These are phyloP conservation scores for Cladosporium cucumerinum DNA, from an alignment of 2,329 filamentous ascomycete genomes.

Conservation along the genomic window DNA sequence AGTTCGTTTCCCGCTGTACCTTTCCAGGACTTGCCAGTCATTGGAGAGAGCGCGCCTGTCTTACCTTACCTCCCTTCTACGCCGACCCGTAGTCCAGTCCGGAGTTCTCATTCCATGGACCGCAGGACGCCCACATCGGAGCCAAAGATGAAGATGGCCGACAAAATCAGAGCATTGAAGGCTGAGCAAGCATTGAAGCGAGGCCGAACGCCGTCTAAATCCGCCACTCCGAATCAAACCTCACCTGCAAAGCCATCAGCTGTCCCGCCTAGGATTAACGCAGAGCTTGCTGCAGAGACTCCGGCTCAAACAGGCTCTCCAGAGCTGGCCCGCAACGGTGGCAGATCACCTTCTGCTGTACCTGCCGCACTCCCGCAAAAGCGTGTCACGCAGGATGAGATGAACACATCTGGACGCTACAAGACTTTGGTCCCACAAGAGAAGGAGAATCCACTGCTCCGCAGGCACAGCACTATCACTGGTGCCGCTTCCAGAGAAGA, in stretches of 20 bases:
- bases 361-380: slow-evolving; percentile 29
- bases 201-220: not conserved
- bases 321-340: slow-evolving; percentile 19
- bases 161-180: slow-evolving; percentile 18
- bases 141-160: not conserved
- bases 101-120: not conserved
- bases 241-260: slow-evolving; percentile 20
- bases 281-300: slow-evolving; percentile 22
- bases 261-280: slow-evolving; percentile 23
- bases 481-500: slow-evolving; percentile 9
- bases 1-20: slow-evolving; percentile 26
- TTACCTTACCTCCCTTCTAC: slow-evolving; percentile 19
- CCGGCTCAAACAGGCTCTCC: slow-evolving; percentile 19
- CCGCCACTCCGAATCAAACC: not conserved
- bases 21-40: slow-evolving; percentile 18
- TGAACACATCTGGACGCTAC: slow-evolving; percentile 35
- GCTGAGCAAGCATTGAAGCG: slow-evolving; percentile 17
- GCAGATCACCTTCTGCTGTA: slow-evolving; percentile 34
- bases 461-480: slow-evolving; percentile 15
- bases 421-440: slow-evolving; percentile 31
- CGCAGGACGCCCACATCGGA: slow-evolving; percentile 17
- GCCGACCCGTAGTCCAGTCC: not conserved
- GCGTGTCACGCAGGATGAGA: slow-evolving; percentile 30
- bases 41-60: slow-evolving; percentile 30
- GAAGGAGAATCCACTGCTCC: not conserved